Percentiles rank a stretch among this genome's conserved stretches.
phyloP scores from a whole-genome alignment of 2,329 filamentous ascomycete genomes.

The Fusarium sambucinum region DNA sequence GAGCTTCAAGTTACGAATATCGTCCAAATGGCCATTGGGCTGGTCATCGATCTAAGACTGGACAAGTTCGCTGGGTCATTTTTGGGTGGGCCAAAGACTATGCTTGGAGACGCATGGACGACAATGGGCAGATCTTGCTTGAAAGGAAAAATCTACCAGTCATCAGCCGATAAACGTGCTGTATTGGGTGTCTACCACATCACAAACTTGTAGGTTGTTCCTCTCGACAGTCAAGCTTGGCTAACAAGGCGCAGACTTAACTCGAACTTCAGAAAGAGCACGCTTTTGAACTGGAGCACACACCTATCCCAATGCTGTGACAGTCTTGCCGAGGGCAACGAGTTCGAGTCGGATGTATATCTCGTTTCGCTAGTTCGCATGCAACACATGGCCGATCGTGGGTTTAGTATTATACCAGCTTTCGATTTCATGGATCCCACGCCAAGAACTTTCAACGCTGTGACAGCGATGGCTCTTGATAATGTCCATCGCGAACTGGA shows the following conservation, averaged over 20 bases:
- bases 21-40: conserved; percentile 54
- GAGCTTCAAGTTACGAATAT: conserved; percentile 54
- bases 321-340: conserved; percentile 43
- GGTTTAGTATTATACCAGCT: conserved; percentile 41
- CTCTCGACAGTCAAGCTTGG: rapidly evolving
- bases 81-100: conserved; percentile 43
- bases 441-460: conserved; percentile 39
- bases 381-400: conserved; percentile 51
- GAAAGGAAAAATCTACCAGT: conserved; percentile 42
- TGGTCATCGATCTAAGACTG: conserved; percentile 56
- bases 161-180: conserved; percentile 55
- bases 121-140: conserved; percentile 36
- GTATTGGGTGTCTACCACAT: conserved; percentile 57
- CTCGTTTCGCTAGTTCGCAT: conserved; percentile 52
- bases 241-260: conserved; percentile 9
- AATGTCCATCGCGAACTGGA: conserved; percentile 52
- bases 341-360: conserved; percentile 51
- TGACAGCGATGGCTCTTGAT: conserved; percentile 52
- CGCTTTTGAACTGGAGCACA: conserved; percentile 49
- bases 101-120: conserved; percentile 52
- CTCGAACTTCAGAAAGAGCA: conserved; percentile 50
- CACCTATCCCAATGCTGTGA: conserved; percentile 54
- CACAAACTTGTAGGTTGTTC: conserved; percentile 49
- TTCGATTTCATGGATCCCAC: conserved; percentile 44
- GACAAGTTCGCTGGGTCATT: conserved; percentile 47